These are phyloP conservation scores for Scutellaria baicalensis DNA, from an alignment of 257 asterid species.

Conservation along the genomic window DNA sequence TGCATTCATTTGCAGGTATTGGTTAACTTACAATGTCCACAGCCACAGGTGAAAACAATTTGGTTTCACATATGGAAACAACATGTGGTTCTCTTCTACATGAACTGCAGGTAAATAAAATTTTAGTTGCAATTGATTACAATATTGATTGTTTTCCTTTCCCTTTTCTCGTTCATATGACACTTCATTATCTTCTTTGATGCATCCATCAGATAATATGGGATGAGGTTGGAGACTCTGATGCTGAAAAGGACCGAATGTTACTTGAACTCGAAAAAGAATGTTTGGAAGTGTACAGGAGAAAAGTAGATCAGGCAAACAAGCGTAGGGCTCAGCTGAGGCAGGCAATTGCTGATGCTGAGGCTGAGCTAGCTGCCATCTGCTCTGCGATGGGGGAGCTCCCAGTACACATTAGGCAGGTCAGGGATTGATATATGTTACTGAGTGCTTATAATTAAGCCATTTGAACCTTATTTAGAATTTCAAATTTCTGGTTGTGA, in stretches of 20 bases:
- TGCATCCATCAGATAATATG: slow-evolving; percentile 65
- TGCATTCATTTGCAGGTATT: slow-evolving; percentile 26
- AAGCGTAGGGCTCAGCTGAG: slow-evolving; percentile 85
- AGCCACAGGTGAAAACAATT: slow-evolving; percentile 30
- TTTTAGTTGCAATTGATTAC: neutral
- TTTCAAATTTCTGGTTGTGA: neutral
- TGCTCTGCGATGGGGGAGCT: slow-evolving; percentile 95
- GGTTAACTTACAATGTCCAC: slow-evolving; percentile 27
- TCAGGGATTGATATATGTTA: slow-evolving; percentile 7
- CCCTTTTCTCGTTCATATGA: neutral
- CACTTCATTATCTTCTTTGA: slow-evolving; percentile 7
- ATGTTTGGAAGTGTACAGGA: slow-evolving; percentile 87
- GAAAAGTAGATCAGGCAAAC: slow-evolving; percentile 95
- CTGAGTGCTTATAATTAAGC: neutral
- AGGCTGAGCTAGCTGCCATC: slow-evolving; percentile 88
- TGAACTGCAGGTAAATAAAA: slow-evolving; percentile 71
- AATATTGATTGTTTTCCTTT: neutral
- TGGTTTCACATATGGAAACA: slow-evolving; percentile 55
- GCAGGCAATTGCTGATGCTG: slow-evolving; percentile 98
- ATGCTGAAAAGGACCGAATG: slow-evolving; percentile 70
- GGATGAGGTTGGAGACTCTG: slow-evolving; percentile 98
- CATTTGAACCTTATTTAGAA: neutral
- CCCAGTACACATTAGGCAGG: slow-evolving; percentile 94
- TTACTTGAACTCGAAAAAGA: slow-evolving; percentile 85
- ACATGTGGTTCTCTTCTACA: slow-evolving; percentile 75